Conservation (phyloP, 768 basidiomycete genomes). For the Rhodosporidiobolus sp. region DNA sequence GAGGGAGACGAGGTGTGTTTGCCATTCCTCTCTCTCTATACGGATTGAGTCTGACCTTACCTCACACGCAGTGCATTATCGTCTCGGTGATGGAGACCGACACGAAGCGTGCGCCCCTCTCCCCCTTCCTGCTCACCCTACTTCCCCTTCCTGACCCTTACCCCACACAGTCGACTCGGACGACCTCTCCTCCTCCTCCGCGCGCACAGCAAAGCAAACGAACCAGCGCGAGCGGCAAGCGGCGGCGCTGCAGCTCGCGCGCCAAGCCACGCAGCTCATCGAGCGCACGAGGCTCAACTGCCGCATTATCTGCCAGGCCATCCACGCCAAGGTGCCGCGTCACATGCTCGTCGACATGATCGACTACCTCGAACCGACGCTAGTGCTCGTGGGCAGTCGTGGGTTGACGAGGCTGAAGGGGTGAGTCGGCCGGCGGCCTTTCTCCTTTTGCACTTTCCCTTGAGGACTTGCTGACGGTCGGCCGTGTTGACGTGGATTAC, state of each 20-base stretch:
- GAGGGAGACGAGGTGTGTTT: constrained; percentile 60
- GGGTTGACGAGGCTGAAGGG: constrained; percentile 44
- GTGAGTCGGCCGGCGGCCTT: neutral
- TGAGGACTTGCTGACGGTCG: neutral
- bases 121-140: neutral
- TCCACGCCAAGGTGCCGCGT: constrained; percentile 73
- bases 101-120: constrained; percentile 62
- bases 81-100: constrained; percentile 93
- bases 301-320: constrained; percentile 83
- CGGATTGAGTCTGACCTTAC: neutral
- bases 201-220: constrained; percentile 63
- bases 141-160: neutral
- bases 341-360: constrained; percentile 47
- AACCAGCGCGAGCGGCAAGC: constrained; percentile 76
- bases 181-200: constrained; percentile 39
- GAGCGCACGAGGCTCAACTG: constrained; percentile 88
- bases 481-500: neutral
- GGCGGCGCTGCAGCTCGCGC: constrained; percentile 70
- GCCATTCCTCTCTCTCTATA: neutral
- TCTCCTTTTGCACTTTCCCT: neutral
- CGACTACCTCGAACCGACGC: constrained; percentile 44
- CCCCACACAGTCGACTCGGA: constrained; percentile 38
- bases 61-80: constrained; percentile 56
- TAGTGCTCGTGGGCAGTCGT: constrained; percentile 44
- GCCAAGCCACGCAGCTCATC: constrained; percentile 81